Conservation (phyloP, 257 asterid genomes). For the Nicotiana benthamiana region DNA sequence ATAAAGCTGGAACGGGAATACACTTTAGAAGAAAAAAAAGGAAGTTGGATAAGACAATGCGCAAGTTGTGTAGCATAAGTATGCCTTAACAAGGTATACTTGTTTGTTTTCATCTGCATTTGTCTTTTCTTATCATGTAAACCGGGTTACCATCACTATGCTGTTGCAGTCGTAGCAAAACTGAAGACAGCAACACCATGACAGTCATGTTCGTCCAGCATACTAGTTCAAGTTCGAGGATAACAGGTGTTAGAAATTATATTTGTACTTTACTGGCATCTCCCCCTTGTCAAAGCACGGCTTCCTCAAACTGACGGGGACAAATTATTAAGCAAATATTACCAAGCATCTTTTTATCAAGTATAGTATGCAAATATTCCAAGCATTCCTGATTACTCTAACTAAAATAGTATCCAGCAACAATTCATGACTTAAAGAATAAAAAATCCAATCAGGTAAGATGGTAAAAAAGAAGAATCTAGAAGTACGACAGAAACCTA, state of each 20-base stretch:
- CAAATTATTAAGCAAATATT: not conserved
- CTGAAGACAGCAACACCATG: not conserved
- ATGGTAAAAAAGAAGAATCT: not conserved
- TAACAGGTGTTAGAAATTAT: not conserved
- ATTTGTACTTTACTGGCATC: not conserved
- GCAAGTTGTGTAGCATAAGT: not conserved
- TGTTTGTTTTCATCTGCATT: not conserved
- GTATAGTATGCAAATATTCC: not conserved
- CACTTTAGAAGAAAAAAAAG: not conserved
- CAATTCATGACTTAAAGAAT: not conserved
- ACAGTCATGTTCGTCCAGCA: not conserved
- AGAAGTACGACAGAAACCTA: not conserved
- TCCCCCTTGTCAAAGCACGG: not conserved
- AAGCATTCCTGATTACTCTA: not conserved
- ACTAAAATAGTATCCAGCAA: not conserved
- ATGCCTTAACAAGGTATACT: not conserved
- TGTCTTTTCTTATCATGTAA: not conserved
- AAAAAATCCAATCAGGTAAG: not conserved
- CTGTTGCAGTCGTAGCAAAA: not conserved
- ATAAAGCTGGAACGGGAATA: not conserved
- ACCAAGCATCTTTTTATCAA: too few relatives aligned
- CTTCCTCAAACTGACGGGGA: not conserved
- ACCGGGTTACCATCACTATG: not conserved
- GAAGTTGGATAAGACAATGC: not conserved
- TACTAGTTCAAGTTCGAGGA: not conserved